phyloP scores from a whole-genome alignment of 805 yeast genomes.

The Lachancea sp. region DNA sequence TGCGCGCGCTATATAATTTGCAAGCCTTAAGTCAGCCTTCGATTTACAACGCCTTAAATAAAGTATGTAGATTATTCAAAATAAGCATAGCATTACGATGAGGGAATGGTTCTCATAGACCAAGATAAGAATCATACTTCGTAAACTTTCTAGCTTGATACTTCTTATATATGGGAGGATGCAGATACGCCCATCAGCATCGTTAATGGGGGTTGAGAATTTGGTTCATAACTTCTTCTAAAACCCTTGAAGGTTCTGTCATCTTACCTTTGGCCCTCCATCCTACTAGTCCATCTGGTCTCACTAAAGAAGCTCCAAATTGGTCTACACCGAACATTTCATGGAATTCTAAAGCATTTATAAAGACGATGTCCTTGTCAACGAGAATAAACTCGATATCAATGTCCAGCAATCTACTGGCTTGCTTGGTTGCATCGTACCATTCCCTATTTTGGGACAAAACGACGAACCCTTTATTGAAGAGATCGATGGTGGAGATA shows the following conservation, averaged over 20 bases:
- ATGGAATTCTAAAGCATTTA: not conserved
- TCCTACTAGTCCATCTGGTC: conserved; percentile 1
- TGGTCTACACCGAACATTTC: not conserved
- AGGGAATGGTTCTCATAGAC: no score
- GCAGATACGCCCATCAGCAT: no score
- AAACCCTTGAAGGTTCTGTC: no score
- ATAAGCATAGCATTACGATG: no score
- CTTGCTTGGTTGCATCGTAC: not conserved
- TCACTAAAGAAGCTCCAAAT: conserved; percentile 1
- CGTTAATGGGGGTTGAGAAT: no score
- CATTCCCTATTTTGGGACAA: not conserved
- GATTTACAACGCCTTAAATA: no score
- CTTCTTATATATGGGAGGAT: no score
- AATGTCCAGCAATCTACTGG: not conserved
- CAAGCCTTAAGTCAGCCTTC: no score
- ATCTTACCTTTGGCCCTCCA: not conserved
- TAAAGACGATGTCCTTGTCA: conserved; percentile 1
- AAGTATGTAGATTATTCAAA: no score
- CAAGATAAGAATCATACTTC: no score
- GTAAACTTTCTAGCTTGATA: no score
- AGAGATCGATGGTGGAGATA: not conserved
- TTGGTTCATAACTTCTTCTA: not conserved
- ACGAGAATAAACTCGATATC: not conserved
- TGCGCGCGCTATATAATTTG: no score
- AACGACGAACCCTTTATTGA: not conserved